Conservation (phyloP, 2,329 filamentous ascomycete species). For the Cladophialophora psammophila region DNA sequence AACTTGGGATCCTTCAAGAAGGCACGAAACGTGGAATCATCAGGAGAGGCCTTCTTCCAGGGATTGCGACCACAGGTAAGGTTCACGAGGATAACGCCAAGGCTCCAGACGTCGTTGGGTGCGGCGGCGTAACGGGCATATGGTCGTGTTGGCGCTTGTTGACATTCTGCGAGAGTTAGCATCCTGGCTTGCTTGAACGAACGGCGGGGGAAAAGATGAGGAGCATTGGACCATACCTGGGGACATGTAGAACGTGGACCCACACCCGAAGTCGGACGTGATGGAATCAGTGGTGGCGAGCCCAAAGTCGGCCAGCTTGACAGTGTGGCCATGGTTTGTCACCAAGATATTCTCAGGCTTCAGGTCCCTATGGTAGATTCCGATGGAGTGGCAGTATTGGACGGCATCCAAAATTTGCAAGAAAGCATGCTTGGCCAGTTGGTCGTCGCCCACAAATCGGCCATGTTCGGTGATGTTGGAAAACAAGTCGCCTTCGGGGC, state of each 20-base stretch:
- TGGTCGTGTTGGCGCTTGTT: constrained; percentile 75
- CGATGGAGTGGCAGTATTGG: constrained; percentile 88
- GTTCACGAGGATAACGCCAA: constrained; percentile 98
- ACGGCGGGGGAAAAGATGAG: too few species aligned
- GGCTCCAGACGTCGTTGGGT: constrained; percentile 95
- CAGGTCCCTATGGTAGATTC: constrained; percentile 95
- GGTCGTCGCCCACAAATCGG: constrained; percentile 91
- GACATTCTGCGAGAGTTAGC: constrained; percentile 73
- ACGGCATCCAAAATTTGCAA: constrained; percentile 97
- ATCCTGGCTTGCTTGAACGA: background rate
- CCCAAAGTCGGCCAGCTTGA: constrained; percentile 97
- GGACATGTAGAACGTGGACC: constrained; percentile 99
- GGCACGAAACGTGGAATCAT: constrained; percentile 94
- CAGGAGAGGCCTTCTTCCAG: constrained; percentile 93
- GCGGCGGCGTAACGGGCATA: constrained; percentile 84
- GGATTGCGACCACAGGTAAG: constrained; percentile 97
- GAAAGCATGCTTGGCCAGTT: constrained; percentile 84
- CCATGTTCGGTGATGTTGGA: constrained; percentile 96
- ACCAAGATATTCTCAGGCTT: constrained; percentile 99
- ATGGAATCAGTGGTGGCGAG: constrained; percentile 83
- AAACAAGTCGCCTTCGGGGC: constrained; percentile 95
- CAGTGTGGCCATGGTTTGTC: constrained; percentile 82
- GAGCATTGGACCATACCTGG: constrained; percentile 73
- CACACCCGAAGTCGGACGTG: constrained; percentile 95
- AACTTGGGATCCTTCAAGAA: constrained; percentile 86